phyloP scores from a whole-genome alignment of 2,329 filamentous ascomycete genomes.

The Orbilia blumenaviensis region DNA sequence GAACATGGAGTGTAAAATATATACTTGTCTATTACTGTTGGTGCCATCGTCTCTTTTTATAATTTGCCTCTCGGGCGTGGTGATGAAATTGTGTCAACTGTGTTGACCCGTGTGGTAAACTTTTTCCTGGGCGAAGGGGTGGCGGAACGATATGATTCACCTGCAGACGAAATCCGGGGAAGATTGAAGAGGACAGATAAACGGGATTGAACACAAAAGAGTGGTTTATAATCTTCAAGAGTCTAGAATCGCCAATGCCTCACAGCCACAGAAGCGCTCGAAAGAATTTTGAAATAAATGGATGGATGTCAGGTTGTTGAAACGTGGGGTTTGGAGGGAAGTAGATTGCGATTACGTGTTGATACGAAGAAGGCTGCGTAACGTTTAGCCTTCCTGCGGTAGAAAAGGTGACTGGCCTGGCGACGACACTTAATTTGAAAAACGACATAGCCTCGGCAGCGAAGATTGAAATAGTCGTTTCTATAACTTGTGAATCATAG shows the following conservation, averaged over 20 bases:
- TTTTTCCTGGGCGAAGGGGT: neutral
- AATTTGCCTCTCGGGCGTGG: neutral
- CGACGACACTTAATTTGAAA: neutral
- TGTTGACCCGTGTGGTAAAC: constrained; percentile 5
- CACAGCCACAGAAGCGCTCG: neutral
- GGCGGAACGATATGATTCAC: constrained; percentile 11
- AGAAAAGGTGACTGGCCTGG: neutral
- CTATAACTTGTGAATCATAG: too few relatives aligned
- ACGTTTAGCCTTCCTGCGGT: neutral
- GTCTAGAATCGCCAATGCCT: constrained; percentile 1
- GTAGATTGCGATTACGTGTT: constrained; percentile 24
- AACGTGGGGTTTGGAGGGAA: neutral
- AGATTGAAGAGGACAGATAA: constrained; percentile 38
- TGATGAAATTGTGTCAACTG: too few relatives aligned
- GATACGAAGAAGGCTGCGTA: constrained; percentile 2
- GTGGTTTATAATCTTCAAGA: constrained; percentile 6
- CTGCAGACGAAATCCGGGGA: neutral
- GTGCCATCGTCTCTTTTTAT: constrained; percentile 20
- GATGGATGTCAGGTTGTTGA: constrained; percentile 1
- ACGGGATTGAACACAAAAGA: neutral
- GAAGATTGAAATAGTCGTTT: neutral
- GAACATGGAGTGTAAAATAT: neutral
- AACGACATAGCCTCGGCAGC: neutral
- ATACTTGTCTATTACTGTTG: constrained; percentile 19
- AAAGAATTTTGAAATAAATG: neutral